A percentile compares a stretch with the other conserved stretches of the same genome.
These are phyloP conservation scores for Pulveroboletus sp. DNA, from an alignment of 768 basidiomycete genomes.

Conservation along the genomic window DNA sequence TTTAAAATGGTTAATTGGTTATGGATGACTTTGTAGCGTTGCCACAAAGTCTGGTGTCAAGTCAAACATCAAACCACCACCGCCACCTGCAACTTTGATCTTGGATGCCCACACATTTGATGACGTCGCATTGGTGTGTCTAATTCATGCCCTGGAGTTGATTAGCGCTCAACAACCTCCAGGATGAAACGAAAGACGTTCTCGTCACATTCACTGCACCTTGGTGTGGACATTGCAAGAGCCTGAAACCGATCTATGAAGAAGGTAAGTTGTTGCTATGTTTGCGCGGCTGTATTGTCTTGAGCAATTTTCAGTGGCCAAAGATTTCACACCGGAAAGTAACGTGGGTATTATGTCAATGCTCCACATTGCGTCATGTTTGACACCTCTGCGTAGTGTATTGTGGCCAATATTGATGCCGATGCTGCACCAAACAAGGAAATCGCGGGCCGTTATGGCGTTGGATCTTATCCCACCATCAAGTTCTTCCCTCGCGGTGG, in stretches of 20 bases:
- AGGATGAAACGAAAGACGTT: constrained; percentile 76
- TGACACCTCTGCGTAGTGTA: constrained; percentile 50
- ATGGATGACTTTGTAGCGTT: constrained; percentile 46
- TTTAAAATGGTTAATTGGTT: background rate
- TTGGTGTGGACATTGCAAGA: constrained; percentile 97
- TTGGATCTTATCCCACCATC: constrained; percentile 87
- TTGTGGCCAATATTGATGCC: constrained; percentile 89
- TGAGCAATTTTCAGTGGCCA: constrained; percentile 53
- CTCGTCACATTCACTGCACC: constrained; percentile 83
- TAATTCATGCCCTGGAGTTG: constrained; percentile 12
- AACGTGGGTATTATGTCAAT: constrained; percentile 45
- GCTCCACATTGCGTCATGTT: background rate
- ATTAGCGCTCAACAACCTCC: background rate
- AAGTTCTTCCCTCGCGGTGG: constrained; percentile 86
- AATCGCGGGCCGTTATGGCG: constrained; percentile 67
- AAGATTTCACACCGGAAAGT: constrained; percentile 72
- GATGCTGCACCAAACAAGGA: constrained; percentile 79
- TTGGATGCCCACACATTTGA: constrained; percentile 76
- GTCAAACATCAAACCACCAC: constrained; percentile 84
- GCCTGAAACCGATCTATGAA: constrained; percentile 82
- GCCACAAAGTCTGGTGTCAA: constrained; percentile 74
- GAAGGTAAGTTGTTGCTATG: constrained; percentile 43
- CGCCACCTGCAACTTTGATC: constrained; percentile 65
- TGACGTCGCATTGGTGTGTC: constrained; percentile 59
- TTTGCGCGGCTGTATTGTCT: background rate